Percentiles rank a stretch among this genome's conserved stretches.
Evolutionary conservation across 768 basidiomycete genomes (phyloP).

Genomic region (Russula olivacea): DNA sequence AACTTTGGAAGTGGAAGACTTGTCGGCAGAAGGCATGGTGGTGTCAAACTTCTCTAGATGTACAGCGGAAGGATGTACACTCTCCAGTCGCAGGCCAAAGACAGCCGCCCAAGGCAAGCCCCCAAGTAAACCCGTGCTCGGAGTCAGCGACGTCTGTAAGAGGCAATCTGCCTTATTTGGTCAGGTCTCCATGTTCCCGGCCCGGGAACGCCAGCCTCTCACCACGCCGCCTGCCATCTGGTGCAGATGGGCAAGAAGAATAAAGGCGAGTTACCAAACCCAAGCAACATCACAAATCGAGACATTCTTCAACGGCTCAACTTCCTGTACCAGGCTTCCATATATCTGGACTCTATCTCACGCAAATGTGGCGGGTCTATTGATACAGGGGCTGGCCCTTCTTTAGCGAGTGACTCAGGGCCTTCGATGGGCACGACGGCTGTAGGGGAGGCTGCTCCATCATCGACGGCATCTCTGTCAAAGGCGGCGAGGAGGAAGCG

Average conservation of each 20-base stretch:
- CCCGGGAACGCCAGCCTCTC: background rate
- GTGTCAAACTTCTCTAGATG: background rate
- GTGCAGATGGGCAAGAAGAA: slow-evolving; percentile 63
- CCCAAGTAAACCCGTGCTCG: background rate
- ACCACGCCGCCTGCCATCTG: too few relatives aligned
- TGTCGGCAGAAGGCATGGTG: slow-evolving; percentile 13
- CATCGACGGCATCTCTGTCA: background rate
- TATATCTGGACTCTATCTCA: slow-evolving; percentile 46
- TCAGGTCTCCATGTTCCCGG: background rate
- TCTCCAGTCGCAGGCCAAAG: background rate
- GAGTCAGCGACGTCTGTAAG: background rate
- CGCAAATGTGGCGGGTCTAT: background rate
- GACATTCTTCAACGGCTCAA: slow-evolving; percentile 81
- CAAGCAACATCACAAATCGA: slow-evolving; percentile 53
- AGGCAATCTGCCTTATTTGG: background rate
- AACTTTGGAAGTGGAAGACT: slow-evolving; percentile 38
- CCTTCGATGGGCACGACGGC: background rate
- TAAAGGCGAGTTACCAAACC: slow-evolving; percentile 49
- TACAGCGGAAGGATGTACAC: background rate
- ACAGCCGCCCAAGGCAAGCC: background rate
- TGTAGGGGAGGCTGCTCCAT: background rate
- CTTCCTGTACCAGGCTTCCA: slow-evolving; percentile 79
- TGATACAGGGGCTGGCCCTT: background rate
- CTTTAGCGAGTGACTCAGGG: background rate
- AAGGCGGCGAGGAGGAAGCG: slow-evolving; percentile 3